Base-by-base conservation (phyloP, 1,139 yeast genomes). In the Blastobotrys niveus region DNA sequence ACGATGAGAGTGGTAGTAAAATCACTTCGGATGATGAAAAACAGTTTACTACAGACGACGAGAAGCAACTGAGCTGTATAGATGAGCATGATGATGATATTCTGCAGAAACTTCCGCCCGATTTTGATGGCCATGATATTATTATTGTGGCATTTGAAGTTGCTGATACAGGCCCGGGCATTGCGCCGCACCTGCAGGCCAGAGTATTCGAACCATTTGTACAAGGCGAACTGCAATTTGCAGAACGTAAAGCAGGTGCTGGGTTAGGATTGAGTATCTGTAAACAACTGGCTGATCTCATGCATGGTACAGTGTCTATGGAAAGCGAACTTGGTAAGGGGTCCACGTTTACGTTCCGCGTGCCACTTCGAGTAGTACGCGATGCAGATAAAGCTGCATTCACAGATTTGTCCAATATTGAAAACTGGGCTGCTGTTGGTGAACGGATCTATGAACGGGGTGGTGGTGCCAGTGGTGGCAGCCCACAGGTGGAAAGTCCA, bases 201-300 rank as follows among this genome's bases (percentile, higher is more conserved):
- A 79, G 82, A 52, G 91, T 88, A 5, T 88, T 88, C 65, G 96
- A 88, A 57, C 95, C 96, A 1, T 88, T 88, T 67, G 88, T 87
- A 26, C 96, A 88, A 65, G 96, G 96, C 41, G 96, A 88, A 58
- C 94, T 86, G 63, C 87, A 94, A 0, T 69, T 86, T 32, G 81
- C 93, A 2, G 73, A 95, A 63, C 83, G 89, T 48, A 80, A 83
- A 59, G 95, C 95, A 46, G 96, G 96, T 56, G 89, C 96, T 1
- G 97, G 96, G 9, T 70, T 88, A 46, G 96, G 96, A 1, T 71
- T 88, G 42, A 84, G 95, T 0, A 89, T 89, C 58, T 89, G 96
- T 63, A 74, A 88, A 46, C 96, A 88, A 64, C 72, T 89, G 52
- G 95, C 95, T 0, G 73, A 73, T 21, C 79, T 85, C 83, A 86